These are phyloP conservation scores for Apiospora rasikravindrae DNA, from an alignment of 2,329 filamentous ascomycete species.

Conservation along the genomic window DNA sequence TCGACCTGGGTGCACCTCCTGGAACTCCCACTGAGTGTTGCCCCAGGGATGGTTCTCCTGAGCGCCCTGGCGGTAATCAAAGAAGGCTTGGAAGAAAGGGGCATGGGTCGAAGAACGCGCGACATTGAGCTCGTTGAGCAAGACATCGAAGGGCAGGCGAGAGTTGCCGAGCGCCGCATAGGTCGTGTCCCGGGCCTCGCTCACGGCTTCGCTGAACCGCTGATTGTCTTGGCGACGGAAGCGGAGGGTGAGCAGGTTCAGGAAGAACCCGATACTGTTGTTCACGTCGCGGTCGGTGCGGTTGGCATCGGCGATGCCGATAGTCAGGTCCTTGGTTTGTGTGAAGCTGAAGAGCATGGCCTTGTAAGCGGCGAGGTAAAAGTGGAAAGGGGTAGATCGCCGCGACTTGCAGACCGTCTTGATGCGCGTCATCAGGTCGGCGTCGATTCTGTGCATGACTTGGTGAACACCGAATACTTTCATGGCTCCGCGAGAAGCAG, in stretches of 20 bases:
- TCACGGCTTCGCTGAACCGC: not conserved
- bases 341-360: constrained; percentile 42
- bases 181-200: constrained; percentile 24
- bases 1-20: not conserved
- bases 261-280: constrained; percentile 23
- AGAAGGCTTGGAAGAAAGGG: constrained; percentile 49
- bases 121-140: constrained; percentile 45
- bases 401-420: constrained; percentile 24
- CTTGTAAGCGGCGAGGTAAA: constrained; percentile 50
- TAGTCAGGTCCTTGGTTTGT: constrained; percentile 45
- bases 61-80: constrained; percentile 35
- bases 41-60: not conserved
- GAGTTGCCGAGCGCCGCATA: constrained; percentile 42
- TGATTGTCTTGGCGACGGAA: not conserved
- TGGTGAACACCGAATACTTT: not conserved
- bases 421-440: constrained; percentile 14
- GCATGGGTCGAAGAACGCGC: constrained; percentile 39
- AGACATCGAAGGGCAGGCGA: constrained; percentile 45
- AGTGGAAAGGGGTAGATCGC: constrained; percentile 45
- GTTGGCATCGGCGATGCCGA: constrained; percentile 55
- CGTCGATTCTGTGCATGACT: not conserved
- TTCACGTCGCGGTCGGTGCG: constrained; percentile 32
- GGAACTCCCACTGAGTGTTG: not conserved
- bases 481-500: not conserved
- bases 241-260: constrained; percentile 2